These are phyloP conservation scores for Sarocladiaceae sp. DNA, from an alignment of 2,329 filamentous ascomycete species.

Conservation along the genomic window DNA sequence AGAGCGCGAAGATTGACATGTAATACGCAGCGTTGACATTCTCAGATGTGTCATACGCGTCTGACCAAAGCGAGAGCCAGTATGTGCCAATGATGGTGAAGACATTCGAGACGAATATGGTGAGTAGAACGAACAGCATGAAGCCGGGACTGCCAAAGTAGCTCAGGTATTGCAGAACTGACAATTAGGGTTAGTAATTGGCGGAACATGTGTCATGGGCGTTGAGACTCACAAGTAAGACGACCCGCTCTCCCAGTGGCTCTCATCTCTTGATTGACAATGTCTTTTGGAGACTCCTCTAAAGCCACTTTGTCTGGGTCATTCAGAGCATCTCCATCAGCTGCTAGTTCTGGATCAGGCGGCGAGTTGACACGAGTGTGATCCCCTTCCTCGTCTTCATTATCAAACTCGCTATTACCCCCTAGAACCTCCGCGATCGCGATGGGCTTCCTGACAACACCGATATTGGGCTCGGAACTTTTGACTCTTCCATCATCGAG, in stretches of 20 bases:
- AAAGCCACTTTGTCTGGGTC: slow-evolving; percentile 27
- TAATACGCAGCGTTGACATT: slow-evolving; percentile 45
- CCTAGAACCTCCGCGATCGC: slow-evolving; percentile 33
- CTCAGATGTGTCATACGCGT: slow-evolving; percentile 39
- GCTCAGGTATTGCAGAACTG: slow-evolving; percentile 46
- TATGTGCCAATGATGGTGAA: slow-evolving; percentile 38
- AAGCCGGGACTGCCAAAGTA: slow-evolving; percentile 45
- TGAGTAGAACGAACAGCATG: slow-evolving; percentile 32
- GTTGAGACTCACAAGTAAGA: slow-evolving; percentile 33
- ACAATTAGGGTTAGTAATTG: slow-evolving; percentile 15
- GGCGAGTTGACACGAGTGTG: slow-evolving; percentile 20
- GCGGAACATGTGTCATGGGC: no score
- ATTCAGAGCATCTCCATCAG: slow-evolving; percentile 24
- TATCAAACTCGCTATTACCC: slow-evolving; percentile 28
- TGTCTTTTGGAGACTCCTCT: slow-evolving; percentile 33
- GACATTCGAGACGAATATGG: slow-evolving; percentile 36
- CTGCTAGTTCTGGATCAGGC: slow-evolving; percentile 23
- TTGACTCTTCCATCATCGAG: slow-evolving; percentile 43
- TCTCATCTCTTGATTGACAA: slow-evolving; percentile 44
- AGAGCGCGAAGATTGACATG: slow-evolving; percentile 45
- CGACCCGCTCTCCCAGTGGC: slow-evolving; percentile 41
- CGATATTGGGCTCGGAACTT: slow-evolving; percentile 39
- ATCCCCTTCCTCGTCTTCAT: slow-evolving; percentile 21
- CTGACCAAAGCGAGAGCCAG: slow-evolving; percentile 51
- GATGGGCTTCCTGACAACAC: slow-evolving; percentile 40